Percentiles rank a stretch among this genome's conserved stretches.
phyloP scores from a whole-genome alignment of 1,284 basidiomycete species.

The Lentinula novae-zelandiae region DNA sequence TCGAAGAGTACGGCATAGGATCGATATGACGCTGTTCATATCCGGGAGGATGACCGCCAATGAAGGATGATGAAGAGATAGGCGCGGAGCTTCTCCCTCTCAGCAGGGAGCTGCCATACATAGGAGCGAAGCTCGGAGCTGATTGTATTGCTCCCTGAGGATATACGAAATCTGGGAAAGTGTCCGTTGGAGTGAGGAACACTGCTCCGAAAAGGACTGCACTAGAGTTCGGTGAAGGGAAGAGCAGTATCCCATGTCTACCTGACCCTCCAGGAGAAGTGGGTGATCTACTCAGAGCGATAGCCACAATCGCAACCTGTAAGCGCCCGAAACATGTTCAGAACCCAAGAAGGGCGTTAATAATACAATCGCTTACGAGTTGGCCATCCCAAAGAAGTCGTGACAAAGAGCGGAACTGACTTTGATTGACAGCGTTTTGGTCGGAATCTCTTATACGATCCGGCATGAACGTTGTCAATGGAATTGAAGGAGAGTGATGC shows the following conservation, averaged over 20 bases:
- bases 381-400: conserved; percentile 47
- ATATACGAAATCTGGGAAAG: conserved; percentile 51
- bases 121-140: not conserved
- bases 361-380: conserved; percentile 34
- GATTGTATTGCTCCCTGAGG: conserved; percentile 2
- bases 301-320: conserved; percentile 55
- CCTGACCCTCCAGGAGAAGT: not conserved
- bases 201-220: conserved; percentile 56
- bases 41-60: conserved; percentile 2
- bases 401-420: conserved; percentile 51
- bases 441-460: conserved; percentile 49
- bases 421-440: conserved; percentile 44
- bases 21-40: conserved; percentile 3
- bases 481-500: conserved; percentile 27
- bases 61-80: conserved; percentile 9
- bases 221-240: conserved; percentile 52
- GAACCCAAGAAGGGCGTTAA: conserved; percentile 8
- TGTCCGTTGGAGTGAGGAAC: conserved; percentile 37
- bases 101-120: not conserved
- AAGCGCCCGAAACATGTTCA: not conserved
- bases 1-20: not conserved
- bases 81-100: not conserved
- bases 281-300: conserved; percentile 5
- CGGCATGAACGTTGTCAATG: conserved; percentile 58
- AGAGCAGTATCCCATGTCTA: conserved; percentile 53